These are phyloP conservation scores for Castanea mollissima DNA, from an alignment of 306 rosid species.

Conservation along the genomic window DNA sequence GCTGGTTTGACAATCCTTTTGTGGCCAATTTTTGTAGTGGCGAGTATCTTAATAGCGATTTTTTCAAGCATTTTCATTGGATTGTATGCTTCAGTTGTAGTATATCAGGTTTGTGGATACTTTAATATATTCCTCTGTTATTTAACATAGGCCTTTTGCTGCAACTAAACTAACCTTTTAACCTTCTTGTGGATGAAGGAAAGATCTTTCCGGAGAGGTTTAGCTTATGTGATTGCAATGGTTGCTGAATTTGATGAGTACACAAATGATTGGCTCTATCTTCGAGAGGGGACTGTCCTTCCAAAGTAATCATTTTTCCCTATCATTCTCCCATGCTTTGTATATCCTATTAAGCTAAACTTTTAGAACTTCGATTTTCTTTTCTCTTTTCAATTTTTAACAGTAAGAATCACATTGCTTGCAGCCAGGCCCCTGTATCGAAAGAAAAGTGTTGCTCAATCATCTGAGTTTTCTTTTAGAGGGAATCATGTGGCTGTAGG, in stretches of 20 bases:
- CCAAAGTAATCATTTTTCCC: slow-evolving; percentile 59
- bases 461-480: slow-evolving; percentile 49
- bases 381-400: slow-evolving; percentile 15
- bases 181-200: slow-evolving; percentile 50
- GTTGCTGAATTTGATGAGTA: slow-evolving; percentile 91
- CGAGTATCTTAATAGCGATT: slow-evolving; percentile 56
- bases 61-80: slow-evolving; percentile 70
- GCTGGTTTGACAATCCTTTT: slow-evolving; percentile 81
- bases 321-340: neutral
- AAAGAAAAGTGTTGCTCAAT: slow-evolving; percentile 45
- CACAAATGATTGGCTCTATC: slow-evolving; percentile 89
- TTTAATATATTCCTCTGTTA: neutral
- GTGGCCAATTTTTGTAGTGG: slow-evolving; percentile 85
- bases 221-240: slow-evolving; percentile 78
- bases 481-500: slow-evolving; percentile 35
- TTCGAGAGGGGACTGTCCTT: slow-evolving; percentile 70
- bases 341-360: neutral
- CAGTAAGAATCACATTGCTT: slow-evolving; percentile 33
- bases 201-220: slow-evolving; percentile 71
- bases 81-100: slow-evolving; percentile 67
- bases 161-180: slow-evolving; percentile 15
- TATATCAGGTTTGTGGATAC: slow-evolving; percentile 63
- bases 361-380: neutral
- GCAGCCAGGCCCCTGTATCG: slow-evolving; percentile 95
- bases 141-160: neutral